phyloP scores from a whole-genome alignment of 371 early-diverging fungal genomes.

The Zopfochytrium polystomum region DNA sequence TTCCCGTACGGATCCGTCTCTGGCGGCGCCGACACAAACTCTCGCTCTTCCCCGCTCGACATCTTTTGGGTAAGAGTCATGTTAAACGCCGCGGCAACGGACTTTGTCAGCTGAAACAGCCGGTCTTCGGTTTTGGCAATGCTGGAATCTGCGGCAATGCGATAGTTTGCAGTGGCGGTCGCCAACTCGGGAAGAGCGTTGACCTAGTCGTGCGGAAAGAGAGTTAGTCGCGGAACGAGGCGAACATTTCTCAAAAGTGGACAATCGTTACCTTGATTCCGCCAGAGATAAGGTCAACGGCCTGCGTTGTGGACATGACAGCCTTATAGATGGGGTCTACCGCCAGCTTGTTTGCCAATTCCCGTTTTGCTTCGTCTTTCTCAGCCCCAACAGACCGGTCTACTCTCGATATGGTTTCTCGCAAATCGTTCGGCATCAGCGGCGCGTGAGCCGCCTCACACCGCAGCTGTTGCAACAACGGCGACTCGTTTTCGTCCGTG shows the following conservation, averaged over 20 bases:
- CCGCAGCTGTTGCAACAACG: constrained; percentile 10
- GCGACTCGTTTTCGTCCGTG: neutral
- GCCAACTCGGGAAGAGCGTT: constrained; percentile 38
- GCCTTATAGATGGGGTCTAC: constrained; percentile 1
- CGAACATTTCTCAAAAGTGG: too few relatives aligned
- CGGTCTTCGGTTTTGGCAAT: constrained; percentile 18
- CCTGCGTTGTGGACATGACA: constrained; percentile 35
- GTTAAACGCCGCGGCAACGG: constrained; percentile 6
- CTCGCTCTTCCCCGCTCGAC: neutral
- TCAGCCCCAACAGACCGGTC: too few relatives aligned
- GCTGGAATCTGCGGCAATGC: constrained; percentile 27
- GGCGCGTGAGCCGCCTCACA: constrained; percentile 16
- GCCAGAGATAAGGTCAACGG: constrained; percentile 37
- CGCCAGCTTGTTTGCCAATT: constrained; percentile 8
- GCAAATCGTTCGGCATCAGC: too few relatives aligned
- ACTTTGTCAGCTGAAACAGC: neutral
- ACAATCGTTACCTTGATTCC: constrained; percentile 42
- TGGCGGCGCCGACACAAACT: neutral
- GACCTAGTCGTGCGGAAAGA: too few relatives aligned
- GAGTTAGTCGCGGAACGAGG: too few relatives aligned
- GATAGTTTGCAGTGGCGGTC: constrained; percentile 31
- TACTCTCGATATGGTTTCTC: neutral
- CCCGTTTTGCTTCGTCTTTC: neutral
- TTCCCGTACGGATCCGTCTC: too few relatives aligned
- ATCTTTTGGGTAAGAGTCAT: constrained; percentile 6